phyloP scores from a whole-genome alignment of 495 filamentous ascomycete species.

The Aspergillus leporis region DNA sequence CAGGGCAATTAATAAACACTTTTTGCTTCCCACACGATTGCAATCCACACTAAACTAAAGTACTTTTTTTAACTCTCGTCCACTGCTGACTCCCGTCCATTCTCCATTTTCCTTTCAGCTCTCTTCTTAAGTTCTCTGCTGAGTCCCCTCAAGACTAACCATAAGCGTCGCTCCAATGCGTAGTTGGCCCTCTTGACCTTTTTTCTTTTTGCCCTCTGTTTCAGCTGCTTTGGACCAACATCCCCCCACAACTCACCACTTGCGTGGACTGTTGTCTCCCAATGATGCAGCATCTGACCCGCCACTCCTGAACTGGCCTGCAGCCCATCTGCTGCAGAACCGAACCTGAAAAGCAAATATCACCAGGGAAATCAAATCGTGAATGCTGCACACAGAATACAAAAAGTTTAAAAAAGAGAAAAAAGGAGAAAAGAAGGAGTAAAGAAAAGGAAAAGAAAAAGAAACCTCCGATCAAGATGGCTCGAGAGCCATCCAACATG shows the following conservation, averaged over 20 bases:
- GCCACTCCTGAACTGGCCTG: conserved; percentile 42
- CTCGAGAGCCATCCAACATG: not conserved
- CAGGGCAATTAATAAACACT: conserved; percentile 4
- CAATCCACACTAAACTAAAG: not conserved
- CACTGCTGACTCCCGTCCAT: not conserved
- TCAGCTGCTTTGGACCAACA: conserved; percentile 18
- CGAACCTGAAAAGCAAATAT: conserved; percentile 19
- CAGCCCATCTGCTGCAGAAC: conserved; percentile 24
- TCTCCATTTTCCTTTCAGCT: conserved; percentile 12
- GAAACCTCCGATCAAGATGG: not conserved
- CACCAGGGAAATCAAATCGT: conserved; percentile 10
- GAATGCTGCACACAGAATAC: not conserved
- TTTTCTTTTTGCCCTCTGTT: conserved; percentile 6
- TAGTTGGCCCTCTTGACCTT: not conserved
- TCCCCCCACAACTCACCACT: conserved; percentile 23
- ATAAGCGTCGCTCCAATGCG: not conserved
- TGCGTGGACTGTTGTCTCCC: conserved; percentile 25
- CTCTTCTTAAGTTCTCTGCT: conserved; percentile 5
- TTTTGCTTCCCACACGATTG: not conserved
- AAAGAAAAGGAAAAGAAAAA: conserved; percentile 11
- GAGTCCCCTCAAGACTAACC: not conserved
- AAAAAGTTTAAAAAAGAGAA: not conserved
- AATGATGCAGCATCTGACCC: conserved; percentile 35
- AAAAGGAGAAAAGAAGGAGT: conserved; percentile 4
- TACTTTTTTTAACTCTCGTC: not conserved